Conservation (phyloP, 169 alveolate species). For the Sarcocystis neurona region DNA sequence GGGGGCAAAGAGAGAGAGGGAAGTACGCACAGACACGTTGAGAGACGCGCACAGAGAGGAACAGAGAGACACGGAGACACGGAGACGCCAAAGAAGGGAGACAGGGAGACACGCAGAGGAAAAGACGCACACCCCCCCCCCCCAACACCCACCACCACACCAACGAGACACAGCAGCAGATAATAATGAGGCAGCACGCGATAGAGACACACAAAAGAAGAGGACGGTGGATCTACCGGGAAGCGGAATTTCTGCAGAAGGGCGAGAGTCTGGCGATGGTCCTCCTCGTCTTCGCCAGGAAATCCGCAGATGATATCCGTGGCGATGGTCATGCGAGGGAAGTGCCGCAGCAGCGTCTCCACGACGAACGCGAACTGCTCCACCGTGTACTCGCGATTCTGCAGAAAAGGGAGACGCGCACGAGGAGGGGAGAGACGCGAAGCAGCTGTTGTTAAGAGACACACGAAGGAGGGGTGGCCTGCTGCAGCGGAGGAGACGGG, state of each 20-base stretch:
- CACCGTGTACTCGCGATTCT: constrained; percentile 93
- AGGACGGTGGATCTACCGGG: constrained; percentile 80
- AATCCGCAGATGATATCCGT: constrained; percentile 99
- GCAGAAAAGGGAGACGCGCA: neutral
- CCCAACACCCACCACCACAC: neutral
- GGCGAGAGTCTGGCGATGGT: constrained; percentile 88
- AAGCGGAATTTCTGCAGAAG: constrained; percentile 88
- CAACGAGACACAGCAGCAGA: neutral
- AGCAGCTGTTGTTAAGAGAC: neutral
- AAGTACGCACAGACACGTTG: neutral
- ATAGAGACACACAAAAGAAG: neutral
- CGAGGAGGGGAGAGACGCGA: neutral
- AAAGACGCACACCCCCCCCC: neutral
- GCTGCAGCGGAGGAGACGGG: no score
- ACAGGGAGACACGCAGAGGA: no score
- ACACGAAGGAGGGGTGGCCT: no score
- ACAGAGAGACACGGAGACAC: neutral
- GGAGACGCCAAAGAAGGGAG: no score
- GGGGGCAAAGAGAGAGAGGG: neutral
- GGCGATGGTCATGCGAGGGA: constrained; percentile 92
- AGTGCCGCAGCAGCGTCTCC: constrained; percentile 79
- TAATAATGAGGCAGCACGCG: neutral
- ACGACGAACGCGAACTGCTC: constrained; percentile 93
- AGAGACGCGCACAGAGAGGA: neutral
- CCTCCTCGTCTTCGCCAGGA: constrained; percentile 95